Base-by-base conservation (phyloP, 2,329 filamentous ascomycete species). In the Aureobasidium melanogenum region DNA sequence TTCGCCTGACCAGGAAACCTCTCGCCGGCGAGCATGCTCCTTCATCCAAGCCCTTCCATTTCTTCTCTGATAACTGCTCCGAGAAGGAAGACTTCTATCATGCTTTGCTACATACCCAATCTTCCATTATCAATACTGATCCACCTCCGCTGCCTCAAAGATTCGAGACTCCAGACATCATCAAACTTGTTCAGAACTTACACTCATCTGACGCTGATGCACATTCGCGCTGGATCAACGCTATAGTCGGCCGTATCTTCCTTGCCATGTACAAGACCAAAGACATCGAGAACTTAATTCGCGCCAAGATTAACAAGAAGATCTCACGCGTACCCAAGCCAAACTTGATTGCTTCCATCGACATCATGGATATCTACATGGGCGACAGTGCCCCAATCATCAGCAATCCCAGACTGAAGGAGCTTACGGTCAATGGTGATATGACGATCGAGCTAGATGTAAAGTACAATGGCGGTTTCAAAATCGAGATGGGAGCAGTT, bases 61-160 rank as follows among this genome's bases (percentile, higher is more conserved):
- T 99, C 5, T 99, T 97, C 74, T 95, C 90, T 0, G 91, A 97
- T 66, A 96, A 95, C 69, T 90, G 90, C 72, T 96, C 92, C 0
- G 91, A 94, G 50, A 99, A 99, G 73, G 94, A 99, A 74, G 94
- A 99, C 72, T 97, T 99, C 75, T 99, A 99, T 73, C 93, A 96
- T 74, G 89, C 93, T 14, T 79, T 99, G 67, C 79, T 99, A 41
- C 86, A 87, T 68, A 95, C 92, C 65, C 89, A 96, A 71, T 87
- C 91, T 66, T 85, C 87, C 67, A 82, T 83, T 17, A 80, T 84
- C 62, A 80, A 81, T 41, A 78, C 79, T 24, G 78, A 81, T 60
- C 78, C 79, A 22, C 82, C 85, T 0, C 91, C 91, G 0, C 80
- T 81, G 58, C 88, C 89, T 10, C 83, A 89, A 64, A 81, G 86